Evolutionary conservation across 306 rosid genomes (phyloP), one percentile per base, ranked within the genome.

Genomic region (Malus orientalis): DNA sequence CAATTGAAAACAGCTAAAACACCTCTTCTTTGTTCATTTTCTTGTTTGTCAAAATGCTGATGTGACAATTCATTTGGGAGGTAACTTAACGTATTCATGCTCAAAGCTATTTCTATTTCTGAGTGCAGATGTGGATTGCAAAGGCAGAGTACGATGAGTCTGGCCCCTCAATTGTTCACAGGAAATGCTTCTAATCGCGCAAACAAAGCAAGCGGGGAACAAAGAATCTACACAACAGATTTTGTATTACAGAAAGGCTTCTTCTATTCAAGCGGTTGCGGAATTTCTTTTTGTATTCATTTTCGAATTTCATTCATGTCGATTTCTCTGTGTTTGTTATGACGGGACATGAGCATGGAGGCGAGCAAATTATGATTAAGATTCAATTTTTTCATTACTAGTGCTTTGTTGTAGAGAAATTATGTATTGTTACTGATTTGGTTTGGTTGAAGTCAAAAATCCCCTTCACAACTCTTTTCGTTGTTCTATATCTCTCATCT

Each of bases 131-230:
- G 98, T 93, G 98, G 98, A 93, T 93, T 77, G 97, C 97, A 47
- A 93, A 93, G 84, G 92, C 97, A 11, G 98, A 93, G 77, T 93
- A 93, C 70, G 98, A 93, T 61, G 98, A 93, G 78, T 93, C 96
- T 8, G 97, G 98, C 29, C 98, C 98, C 69, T 93, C 98, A 63
- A 91, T 93, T 44, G 98, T 93, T 66, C 98, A 93, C 89, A 88
- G 97, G 94, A 93, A 93, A 86, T 93, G 98, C 94, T 93, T 93
- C 89, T 93, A 83, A 86, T 75, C 78, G 76, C 57, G 73, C 80
- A 78, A 86, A 77, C 72, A 61, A 79, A 80, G 85, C 68, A 79
- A 80, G 85, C 73, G 82, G 76, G 42, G 89, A 87, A 78, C 66
- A 81, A 79, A 44, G 82, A 84, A 73, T 78, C 84, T 81, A 70